Conservation (phyloP, 1,139 yeast species). For the Pichia inconspicua region DNA sequence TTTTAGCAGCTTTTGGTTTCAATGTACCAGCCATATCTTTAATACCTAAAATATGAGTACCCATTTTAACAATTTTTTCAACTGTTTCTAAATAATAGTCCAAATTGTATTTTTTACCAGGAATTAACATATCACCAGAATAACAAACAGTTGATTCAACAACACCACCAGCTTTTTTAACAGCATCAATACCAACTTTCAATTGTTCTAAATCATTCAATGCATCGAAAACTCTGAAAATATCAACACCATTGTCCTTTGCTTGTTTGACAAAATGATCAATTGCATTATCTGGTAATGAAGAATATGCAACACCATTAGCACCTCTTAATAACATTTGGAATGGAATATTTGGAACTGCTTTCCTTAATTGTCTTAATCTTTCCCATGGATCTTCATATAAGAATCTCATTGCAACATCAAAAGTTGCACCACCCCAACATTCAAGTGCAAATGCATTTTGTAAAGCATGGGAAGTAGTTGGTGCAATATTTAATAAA, state of each 20-base stretch:
- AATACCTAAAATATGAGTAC: slow-evolving; percentile 94
- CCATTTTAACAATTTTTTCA: slow-evolving; percentile 81
- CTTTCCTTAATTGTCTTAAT: slow-evolving; percentile 73
- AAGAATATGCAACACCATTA: slow-evolving; percentile 96
- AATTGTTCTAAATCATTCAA: slow-evolving; percentile 93
- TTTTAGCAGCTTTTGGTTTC: slow-evolving; percentile 87
- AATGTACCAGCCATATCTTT: slow-evolving; percentile 99
- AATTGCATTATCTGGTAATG: slow-evolving; percentile 96
- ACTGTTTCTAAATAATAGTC: slow-evolving; percentile 79
- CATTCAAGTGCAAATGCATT: slow-evolving; percentile 96
- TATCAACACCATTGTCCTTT: slow-evolving; percentile 91
- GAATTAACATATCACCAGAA: slow-evolving; percentile 96
- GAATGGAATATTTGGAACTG: slow-evolving; percentile 97
- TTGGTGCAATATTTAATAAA: slow-evolving; percentile 81
- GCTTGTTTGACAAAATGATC: slow-evolving; percentile 95
- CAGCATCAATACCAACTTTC: slow-evolving; percentile 96
- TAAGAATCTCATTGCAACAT: slow-evolving; percentile 95
- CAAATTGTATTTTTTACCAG: slow-evolving; percentile 91
- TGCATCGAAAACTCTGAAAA: slow-evolving; percentile 96
- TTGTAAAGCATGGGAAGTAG: slow-evolving; percentile 83
- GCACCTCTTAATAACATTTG: slow-evolving; percentile 99
- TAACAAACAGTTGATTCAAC: slow-evolving; percentile 97
- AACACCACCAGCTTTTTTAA: slow-evolving; percentile 96
- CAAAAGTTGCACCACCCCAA: slow-evolving; percentile 99
- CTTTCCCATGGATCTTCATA: slow-evolving; percentile 99